phyloP scores from a whole-genome alignment of 2,329 filamentous ascomycete genomes.

The Colletotrichum caudatum region DNA sequence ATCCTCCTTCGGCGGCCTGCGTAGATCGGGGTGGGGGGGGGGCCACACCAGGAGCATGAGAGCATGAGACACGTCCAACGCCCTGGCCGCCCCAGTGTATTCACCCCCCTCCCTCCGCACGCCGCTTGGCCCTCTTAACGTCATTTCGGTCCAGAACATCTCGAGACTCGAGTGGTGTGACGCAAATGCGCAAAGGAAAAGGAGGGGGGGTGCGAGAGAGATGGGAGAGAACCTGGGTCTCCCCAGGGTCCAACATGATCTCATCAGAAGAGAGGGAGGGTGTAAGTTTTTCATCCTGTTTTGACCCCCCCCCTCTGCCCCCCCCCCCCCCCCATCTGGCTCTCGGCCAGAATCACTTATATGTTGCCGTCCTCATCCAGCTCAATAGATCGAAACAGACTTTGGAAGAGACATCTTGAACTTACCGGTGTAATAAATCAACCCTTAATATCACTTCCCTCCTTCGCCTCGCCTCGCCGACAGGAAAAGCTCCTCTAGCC shows the following conservation, averaged over 20 bases:
- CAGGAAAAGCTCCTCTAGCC: conserved; percentile 8
- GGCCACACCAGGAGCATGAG: conserved; percentile 32
- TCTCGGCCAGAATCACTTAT: conserved; percentile 40
- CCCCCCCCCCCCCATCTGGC: conserved; percentile 8
- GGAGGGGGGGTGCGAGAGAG: conserved; percentile 3
- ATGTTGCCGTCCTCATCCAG: conserved; percentile 40
- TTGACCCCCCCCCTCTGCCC: conserved; percentile 16
- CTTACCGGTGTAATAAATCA: conserved; percentile 14
- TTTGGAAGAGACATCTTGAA: conserved; percentile 27
- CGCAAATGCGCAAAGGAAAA: conserved; percentile 23
- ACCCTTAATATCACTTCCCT: conserved; percentile 11
- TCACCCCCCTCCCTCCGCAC: conserved; percentile 33
- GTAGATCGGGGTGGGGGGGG: conserved; percentile 39
- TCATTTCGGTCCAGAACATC: conserved; percentile 45
- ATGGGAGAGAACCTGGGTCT: conserved; percentile 9
- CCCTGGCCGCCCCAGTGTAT: conserved; percentile 36
- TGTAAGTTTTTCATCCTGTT: conserved; percentile 43
- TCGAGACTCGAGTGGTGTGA: conserved; percentile 37
- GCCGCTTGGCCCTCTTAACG: conserved; percentile 46
- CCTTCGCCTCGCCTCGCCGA: not conserved
- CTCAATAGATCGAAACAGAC: not conserved
- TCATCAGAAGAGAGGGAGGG: conserved; percentile 38
- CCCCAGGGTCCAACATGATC: conserved; percentile 44
- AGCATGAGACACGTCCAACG: conserved; percentile 35
- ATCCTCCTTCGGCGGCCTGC: conserved; percentile 21